These are phyloP conservation scores for Phialemoniopsis sp. DNA, from an alignment of 2,329 filamentous ascomycete species.

Conservation along the genomic window DNA sequence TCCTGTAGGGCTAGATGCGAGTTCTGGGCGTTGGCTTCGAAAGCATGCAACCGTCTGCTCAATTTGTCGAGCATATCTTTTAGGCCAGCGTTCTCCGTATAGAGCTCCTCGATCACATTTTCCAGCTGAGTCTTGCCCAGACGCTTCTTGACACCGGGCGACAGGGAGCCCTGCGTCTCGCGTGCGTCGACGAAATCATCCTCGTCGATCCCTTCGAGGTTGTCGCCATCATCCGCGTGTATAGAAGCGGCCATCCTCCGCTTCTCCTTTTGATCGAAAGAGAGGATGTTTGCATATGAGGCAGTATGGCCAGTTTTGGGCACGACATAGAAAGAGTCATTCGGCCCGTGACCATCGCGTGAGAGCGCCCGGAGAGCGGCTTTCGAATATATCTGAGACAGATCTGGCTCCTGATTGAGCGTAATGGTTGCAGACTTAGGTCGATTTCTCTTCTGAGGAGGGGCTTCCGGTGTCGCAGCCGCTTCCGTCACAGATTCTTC, in stretches of 20 bases:
- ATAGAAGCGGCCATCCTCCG: slow-evolving; percentile 50
- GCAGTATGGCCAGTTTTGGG: slow-evolving; percentile 87
- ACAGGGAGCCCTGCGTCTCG: slow-evolving; percentile 53
- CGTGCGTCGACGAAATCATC: slow-evolving; percentile 89
- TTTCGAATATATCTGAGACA: slow-evolving; percentile 78
- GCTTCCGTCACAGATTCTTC: slow-evolving; percentile 35
- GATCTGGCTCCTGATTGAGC: slow-evolving; percentile 60
- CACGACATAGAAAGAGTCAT: slow-evolving; percentile 90
- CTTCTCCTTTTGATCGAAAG: slow-evolving; percentile 63
- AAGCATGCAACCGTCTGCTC: slow-evolving; percentile 82
- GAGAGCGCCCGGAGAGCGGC: slow-evolving; percentile 78
- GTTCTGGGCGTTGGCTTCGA: slow-evolving; percentile 87
- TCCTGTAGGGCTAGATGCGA: slow-evolving; percentile 83
- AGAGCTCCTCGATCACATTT: slow-evolving; percentile 82
- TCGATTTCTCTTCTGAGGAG: slow-evolving; percentile 31
- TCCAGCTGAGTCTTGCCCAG: slow-evolving; percentile 36
- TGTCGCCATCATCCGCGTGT: slow-evolving; percentile 29
- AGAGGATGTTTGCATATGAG: slow-evolving; percentile 87
- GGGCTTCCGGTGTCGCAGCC: slow-evolving; percentile 28
- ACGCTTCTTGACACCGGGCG: slow-evolving; percentile 34
- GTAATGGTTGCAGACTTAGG: slow-evolving; percentile 15
- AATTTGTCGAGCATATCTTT: slow-evolving; percentile 84
- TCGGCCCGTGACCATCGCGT: slow-evolving; percentile 60
- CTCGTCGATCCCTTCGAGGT: slow-evolving; percentile 58
- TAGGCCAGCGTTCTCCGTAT: slow-evolving; percentile 81